Conservation (phyloP, 768 basidiomycete genomes). For the Royoungia palumana region DNA sequence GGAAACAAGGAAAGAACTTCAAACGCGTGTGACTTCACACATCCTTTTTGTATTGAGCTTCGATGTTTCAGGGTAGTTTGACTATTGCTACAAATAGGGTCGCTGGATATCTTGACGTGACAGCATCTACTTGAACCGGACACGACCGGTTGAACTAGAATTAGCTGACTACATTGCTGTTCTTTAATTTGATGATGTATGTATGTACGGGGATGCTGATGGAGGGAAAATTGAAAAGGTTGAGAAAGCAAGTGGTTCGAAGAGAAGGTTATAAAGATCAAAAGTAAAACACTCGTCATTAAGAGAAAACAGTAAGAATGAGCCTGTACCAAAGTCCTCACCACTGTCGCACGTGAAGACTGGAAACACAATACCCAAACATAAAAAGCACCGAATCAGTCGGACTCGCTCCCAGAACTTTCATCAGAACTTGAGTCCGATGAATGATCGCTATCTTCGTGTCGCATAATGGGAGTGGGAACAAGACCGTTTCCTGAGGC, state of each 20-base stretch:
- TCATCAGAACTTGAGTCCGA: constrained; percentile 80
- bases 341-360: constrained; percentile 11
- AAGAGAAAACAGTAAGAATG: constrained; percentile 27
- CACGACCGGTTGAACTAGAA: constrained; percentile 29
- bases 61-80: not conserved
- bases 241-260: constrained; percentile 26
- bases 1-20: constrained; percentile 24
- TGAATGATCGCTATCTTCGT: constrained; percentile 64
- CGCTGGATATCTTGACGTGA: constrained; percentile 6
- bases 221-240: constrained; percentile 13
- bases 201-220: constrained; percentile 37
- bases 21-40: constrained; percentile 18
- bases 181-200: constrained; percentile 41
- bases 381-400: constrained; percentile 41
- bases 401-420: constrained; percentile 82
- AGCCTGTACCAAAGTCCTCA: constrained; percentile 25
- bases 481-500: constrained; percentile 39
- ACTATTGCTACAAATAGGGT: constrained; percentile 7
- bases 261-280: constrained; percentile 36
- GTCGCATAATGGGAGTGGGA: constrained; percentile 31
- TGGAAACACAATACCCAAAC: constrained; percentile 13
- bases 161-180: constrained; percentile 51
- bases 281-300: constrained; percentile 27
- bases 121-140: constrained; percentile 22
- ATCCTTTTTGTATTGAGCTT: not conserved